Conservation (phyloP, 805 yeast species). For the Barnettozyma botsteinii region DNA sequence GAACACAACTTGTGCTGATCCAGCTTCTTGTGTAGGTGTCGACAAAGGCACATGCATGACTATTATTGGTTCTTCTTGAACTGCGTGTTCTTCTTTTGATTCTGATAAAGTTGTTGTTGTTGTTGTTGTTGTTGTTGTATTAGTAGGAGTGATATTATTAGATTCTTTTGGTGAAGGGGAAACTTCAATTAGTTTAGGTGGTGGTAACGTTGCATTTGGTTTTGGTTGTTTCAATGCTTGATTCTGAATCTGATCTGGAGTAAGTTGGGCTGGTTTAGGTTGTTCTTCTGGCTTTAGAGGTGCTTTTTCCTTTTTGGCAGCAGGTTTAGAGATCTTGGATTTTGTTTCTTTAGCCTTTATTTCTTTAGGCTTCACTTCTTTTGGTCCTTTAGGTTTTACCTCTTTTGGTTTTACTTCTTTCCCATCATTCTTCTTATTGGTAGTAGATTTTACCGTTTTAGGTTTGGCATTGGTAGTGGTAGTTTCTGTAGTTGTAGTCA, state of each 20-base stretch:
- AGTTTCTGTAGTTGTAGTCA: no score
- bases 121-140: neutral
- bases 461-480: neutral
- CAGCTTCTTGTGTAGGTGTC: slow-evolving; percentile 45
- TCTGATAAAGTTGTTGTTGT: neutral
- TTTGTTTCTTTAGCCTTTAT: neutral
- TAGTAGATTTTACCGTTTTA: neutral
- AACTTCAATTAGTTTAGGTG: slow-evolving; percentile 19
- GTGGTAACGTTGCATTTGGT: slow-evolving; percentile 15
- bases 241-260: slow-evolving; percentile 19
- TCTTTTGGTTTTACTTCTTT: neutral
- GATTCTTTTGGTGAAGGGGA: slow-evolving; percentile 2
- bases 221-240: slow-evolving; percentile 17
- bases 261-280: slow-evolving; percentile 7
- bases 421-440: neutral
- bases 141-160: neutral
- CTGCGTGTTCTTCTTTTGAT: neutral
- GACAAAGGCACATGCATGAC: slow-evolving; percentile 49
- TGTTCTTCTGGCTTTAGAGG: slow-evolving; percentile 6
- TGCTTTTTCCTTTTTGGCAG: neutral
- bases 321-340: neutral
- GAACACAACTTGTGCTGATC: slow-evolving; percentile 58
- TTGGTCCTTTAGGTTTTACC: neutral
- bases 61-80: slow-evolving; percentile 39
- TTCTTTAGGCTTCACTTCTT: neutral